Conservation (phyloP, 2,329 filamentous ascomycete species). For the Microsporum audouinii region DNA sequence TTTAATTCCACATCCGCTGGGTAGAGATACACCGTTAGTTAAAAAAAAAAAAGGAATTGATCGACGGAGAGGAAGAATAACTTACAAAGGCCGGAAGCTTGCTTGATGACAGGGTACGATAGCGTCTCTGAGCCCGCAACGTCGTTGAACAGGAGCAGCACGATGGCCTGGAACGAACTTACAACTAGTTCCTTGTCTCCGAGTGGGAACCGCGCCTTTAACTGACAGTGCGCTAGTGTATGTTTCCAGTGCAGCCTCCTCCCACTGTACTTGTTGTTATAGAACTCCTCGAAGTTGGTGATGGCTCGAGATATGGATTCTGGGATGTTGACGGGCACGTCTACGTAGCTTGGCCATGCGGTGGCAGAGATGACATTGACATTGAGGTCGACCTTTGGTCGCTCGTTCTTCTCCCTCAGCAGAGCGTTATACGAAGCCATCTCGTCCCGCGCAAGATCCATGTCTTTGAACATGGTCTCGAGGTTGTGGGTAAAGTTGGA, state of each 20-base stretch:
- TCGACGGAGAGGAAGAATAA: conserved; percentile 8
- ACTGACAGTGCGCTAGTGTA: conserved; percentile 75
- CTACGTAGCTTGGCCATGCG: conserved; percentile 86
- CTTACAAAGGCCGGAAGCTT: conserved; percentile 60
- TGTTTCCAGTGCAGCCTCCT: conserved; percentile 86
- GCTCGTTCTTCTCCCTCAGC: conserved; percentile 48
- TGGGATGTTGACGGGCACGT: conserved; percentile 63
- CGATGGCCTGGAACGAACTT: conserved; percentile 81
- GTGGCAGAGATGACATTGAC: conserved; percentile 86
- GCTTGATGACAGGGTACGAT: conserved; percentile 62
- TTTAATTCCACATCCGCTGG: conserved; percentile 63
- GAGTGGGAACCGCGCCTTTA: conserved; percentile 68
- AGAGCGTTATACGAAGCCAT: conserved; percentile 76
- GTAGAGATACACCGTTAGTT: neutral
- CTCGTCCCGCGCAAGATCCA: conserved; percentile 84
- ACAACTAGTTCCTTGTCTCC: conserved; percentile 81
- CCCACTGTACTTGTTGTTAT: conserved; percentile 80
- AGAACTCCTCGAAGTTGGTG: conserved; percentile 71
- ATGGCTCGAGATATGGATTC: conserved; percentile 63
- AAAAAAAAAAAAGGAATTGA: neutral
- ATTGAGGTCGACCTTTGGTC: conserved; percentile 55
- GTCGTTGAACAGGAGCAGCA: conserved; percentile 81
- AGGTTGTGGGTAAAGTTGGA: conserved; percentile 91
- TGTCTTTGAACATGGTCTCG: conserved; percentile 98
- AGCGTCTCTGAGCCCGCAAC: conserved; percentile 52